Evolutionary conservation across 2,329 filamentous ascomycete species (phyloP).

Genomic region (Tolypocladium nubicola): DNA sequence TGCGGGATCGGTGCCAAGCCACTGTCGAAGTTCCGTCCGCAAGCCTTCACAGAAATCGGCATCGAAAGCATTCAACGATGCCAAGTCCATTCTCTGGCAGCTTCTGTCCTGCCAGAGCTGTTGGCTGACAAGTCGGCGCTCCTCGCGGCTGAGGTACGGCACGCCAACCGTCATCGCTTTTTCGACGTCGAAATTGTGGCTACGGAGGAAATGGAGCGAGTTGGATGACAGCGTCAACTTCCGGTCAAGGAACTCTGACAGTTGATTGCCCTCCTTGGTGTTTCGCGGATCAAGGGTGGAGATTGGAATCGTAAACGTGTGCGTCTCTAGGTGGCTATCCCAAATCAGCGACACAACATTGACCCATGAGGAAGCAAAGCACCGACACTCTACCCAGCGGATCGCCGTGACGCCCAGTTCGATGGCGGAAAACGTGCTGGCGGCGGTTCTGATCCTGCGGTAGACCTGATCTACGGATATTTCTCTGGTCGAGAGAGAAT

Average conservation of each 20-base stretch:
- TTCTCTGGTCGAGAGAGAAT: neutral
- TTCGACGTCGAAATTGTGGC: slow-evolving; percentile 14
- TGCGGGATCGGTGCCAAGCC: neutral
- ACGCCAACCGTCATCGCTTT: slow-evolving; percentile 16
- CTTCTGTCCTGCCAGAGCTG: too few species aligned
- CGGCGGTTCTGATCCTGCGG: slow-evolving; percentile 13
- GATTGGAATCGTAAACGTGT: slow-evolving; percentile 16
- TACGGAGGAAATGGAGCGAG: slow-evolving; percentile 18
- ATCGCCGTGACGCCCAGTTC: slow-evolving; percentile 26
- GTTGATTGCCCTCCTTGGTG: neutral
- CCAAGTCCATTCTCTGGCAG: too few species aligned
- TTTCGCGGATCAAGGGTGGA: neutral
- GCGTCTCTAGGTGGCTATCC: slow-evolving; percentile 10
- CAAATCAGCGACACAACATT: neutral
- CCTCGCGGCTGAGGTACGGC: slow-evolving; percentile 17
- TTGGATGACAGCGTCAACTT: slow-evolving; percentile 15
- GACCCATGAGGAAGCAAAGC: neutral
- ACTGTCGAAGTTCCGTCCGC: neutral
- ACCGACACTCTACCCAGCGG: neutral
- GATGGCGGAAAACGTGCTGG: slow-evolving; percentile 19
- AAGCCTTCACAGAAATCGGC: neutral
- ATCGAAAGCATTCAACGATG: too few species aligned
- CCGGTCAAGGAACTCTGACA: slow-evolving; percentile 15
- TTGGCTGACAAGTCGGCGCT: neutral
- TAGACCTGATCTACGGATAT: slow-evolving; percentile 15